Conservation (phyloP, 2,329 filamentous ascomycete genomes). For the Aspergillus sp. region DNA sequence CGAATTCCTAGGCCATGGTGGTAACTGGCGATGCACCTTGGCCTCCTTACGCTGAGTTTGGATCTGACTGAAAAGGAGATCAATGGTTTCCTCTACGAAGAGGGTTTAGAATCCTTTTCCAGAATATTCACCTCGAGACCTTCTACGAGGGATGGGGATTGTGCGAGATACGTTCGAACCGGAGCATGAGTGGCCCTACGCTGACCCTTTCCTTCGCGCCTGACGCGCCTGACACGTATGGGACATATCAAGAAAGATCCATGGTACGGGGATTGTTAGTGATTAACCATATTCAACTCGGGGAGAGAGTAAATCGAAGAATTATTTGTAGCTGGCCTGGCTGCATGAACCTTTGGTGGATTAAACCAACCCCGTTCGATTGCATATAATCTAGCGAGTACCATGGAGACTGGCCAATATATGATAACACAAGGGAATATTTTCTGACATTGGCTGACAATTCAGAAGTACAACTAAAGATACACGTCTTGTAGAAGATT, state of each 20-base stretch:
- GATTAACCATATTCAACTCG: too few species aligned
- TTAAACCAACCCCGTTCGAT: too few species aligned
- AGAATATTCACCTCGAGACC: not conserved
- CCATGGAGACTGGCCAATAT: too few species aligned
- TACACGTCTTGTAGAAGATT: slow-evolving; percentile 31
- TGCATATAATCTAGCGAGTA: too few species aligned
- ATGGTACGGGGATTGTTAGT: too few species aligned
- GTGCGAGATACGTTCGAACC: not conserved
- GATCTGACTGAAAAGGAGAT: slow-evolving; percentile 9
- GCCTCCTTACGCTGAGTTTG: not conserved
- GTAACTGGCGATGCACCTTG: slow-evolving; percentile 3
- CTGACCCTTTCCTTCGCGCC: not conserved
- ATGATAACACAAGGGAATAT: slow-evolving; percentile 12
- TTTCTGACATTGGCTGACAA: slow-evolving; percentile 33
- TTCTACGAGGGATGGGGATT: not conserved
- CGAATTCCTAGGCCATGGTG: slow-evolving; percentile 12
- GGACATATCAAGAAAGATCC: not conserved
- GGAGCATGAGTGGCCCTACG: not conserved
- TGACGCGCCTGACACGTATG: not conserved
- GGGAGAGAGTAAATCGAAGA: too few species aligned
- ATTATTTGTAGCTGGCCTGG: too few species aligned
- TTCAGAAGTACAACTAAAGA: slow-evolving; percentile 30
- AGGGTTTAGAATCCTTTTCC: slow-evolving; percentile 15
- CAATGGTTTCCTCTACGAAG: slow-evolving; percentile 15
- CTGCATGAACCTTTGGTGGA: too few species aligned